Conservation (phyloP, 148 eudicot genomes). For the Cornus florida region DNA sequence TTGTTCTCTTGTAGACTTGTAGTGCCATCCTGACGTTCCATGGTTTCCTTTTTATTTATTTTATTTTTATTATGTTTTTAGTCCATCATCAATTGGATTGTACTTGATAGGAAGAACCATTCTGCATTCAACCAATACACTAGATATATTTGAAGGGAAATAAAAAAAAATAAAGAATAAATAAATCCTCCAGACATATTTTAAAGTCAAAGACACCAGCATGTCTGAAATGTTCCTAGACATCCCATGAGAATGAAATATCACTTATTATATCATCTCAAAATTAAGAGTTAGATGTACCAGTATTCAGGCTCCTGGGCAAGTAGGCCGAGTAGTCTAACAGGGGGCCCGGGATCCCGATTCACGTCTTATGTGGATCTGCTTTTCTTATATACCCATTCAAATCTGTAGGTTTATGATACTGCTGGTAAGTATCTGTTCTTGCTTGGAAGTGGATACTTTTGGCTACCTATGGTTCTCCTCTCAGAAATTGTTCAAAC, state of each 20-base stretch:
- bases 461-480: slow-evolving; percentile 58
- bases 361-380: no score
- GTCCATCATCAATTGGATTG: background rate
- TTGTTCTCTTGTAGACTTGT: background rate
- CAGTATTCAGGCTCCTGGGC: no score
- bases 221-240: no score
- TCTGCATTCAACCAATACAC: background rate
- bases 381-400: background rate
- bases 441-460: slow-evolving; percentile 55
- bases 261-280: no score
- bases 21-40: background rate
- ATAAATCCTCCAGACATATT: background rate
- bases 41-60: background rate
- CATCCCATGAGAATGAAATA: no score
- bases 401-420: slow-evolving; percentile 55
- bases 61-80: no score
- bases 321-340: no score
- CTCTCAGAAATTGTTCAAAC: slow-evolving; percentile 76
- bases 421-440: slow-evolving; percentile 46
- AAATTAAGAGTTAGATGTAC: no score
- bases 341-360: no score
- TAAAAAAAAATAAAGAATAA: no score
- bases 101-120: background rate
- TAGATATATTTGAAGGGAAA: background rate
- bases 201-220: no score